Conservation (phyloP, 2,329 filamentous ascomycete genomes). For the Talaromyces atroroseus region DNA sequence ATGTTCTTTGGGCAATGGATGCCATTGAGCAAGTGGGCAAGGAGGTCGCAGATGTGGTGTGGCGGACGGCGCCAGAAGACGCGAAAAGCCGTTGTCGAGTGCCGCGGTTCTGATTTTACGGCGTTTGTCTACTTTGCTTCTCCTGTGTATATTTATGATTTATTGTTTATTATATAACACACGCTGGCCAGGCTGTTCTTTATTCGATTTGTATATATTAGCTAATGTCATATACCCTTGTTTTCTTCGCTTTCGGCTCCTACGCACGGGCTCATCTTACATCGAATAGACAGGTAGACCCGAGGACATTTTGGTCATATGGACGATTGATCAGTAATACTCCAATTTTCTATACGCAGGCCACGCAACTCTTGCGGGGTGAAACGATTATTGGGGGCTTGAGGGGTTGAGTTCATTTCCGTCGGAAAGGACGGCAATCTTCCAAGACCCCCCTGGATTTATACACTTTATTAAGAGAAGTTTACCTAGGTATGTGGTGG, state of each 20-base stretch:
- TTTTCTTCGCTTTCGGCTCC: not conserved
- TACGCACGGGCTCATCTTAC: not conserved
- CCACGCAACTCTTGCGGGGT: too few species aligned
- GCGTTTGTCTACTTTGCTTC: not conserved
- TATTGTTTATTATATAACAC: not conserved
- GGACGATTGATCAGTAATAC: too few species aligned
- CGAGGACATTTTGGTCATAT: too few species aligned
- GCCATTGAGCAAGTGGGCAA: constrained; percentile 73
- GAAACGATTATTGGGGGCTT: too few species aligned
- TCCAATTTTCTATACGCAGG: too few species aligned
- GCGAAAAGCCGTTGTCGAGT: constrained; percentile 56
- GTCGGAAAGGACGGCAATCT: too few species aligned
- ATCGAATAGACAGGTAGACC: not conserved
- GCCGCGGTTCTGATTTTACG: constrained; percentile 46
- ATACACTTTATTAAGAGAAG: too few species aligned
- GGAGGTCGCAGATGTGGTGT: constrained; percentile 75
- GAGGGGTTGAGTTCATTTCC: too few species aligned
- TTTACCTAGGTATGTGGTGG: too few species aligned
- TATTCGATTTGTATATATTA: not conserved
- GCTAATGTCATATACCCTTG: too few species aligned
- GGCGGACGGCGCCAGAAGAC: constrained; percentile 62
- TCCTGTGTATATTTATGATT: not conserved
- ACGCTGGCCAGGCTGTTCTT: too few species aligned
- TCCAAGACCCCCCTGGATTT: too few species aligned
- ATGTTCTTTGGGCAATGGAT: constrained; percentile 94